Base-by-base conservation (phyloP, 1,139 yeast species). In the Saccharomyces hybrid region DNA sequence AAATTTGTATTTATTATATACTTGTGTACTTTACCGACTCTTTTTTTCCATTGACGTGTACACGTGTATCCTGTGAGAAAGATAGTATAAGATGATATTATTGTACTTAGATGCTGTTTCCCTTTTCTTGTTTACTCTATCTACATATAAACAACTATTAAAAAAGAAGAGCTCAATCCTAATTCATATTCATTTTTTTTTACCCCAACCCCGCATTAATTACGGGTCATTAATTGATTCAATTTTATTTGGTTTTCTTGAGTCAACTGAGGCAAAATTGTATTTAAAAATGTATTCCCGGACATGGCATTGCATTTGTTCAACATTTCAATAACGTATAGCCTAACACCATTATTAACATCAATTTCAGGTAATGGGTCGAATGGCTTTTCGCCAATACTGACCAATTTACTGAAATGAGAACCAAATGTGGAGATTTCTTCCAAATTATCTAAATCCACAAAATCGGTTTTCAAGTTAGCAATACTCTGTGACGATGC, bases 391-490 rank as follows among this genome's bases (percentile, higher is more conserved):
- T 73, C 71, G 44, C 80, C 76, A 50, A 91, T 83, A 1, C 88
- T 79, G 2, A 80, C 81, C 57, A 93, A 75, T 65, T 80, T 84
- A 50, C 95, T 87, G 70, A 82, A 93, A 52, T 84, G 82, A 0
- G 96, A 85, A 1, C 98, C 98, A 72, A 90, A 93, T 1, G 95
- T 77, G 0, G 75, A 62, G n/a, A 71, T 65, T 54, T 74, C 77
- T 54, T 73, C 77, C 38, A 72, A 57, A 42, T 64, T 64, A 54
- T 78, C 78, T 48, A 76, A 61, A 52, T 71, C 78, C 28, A 73
- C 69, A 16, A 66, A 58, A 47, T 71, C 76, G 14, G 66, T 70
- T 27, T 65, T 71, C 49, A 68, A 57, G 51, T 67, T 61, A 2
- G 65, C 69, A 42, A 71, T 66, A 31, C 72, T 69, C 48, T 72